phyloP scores from a whole-genome alignment of 1,284 basidiomycete genomes.

The Stygiomarasmius scandens region DNA sequence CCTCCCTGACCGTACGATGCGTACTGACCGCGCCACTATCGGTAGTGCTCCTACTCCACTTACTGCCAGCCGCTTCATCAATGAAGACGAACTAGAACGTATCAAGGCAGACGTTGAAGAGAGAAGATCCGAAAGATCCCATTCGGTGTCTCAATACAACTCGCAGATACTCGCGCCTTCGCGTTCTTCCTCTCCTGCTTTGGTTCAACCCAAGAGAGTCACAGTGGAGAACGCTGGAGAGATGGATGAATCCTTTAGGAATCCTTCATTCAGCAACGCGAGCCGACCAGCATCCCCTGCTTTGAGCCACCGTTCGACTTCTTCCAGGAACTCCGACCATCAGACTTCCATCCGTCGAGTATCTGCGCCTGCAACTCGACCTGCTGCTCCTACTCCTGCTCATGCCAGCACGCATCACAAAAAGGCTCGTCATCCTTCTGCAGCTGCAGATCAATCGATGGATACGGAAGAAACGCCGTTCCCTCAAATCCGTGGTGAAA shows the following conservation, averaged over 20 bases:
- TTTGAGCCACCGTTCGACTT: background rate
- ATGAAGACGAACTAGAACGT: slow-evolving; percentile 51
- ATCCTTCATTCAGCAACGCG: background rate
- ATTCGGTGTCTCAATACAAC: slow-evolving; percentile 14
- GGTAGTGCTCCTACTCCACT: slow-evolving; percentile 29
- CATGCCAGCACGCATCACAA: slow-evolving; percentile 25
- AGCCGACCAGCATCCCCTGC: slow-evolving; percentile 12
- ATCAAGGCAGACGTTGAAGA: slow-evolving; percentile 63
- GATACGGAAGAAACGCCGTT: slow-evolving; percentile 66
- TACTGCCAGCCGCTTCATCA: slow-evolving; percentile 40
- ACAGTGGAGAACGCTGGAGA: slow-evolving; percentile 1
- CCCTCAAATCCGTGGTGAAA: slow-evolving; percentile 77
- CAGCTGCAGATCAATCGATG: slow-evolving; percentile 16
- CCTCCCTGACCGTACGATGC: slow-evolving; percentile 41
- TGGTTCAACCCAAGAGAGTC: background rate
- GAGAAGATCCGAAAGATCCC: slow-evolving; percentile 36
- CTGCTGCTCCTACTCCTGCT: slow-evolving; percentile 36
- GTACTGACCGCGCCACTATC: slow-evolving; percentile 49
- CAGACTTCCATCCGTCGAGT: background rate
- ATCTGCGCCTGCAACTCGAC: slow-evolving; percentile 23
- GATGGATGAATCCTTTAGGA: slow-evolving; percentile 3
- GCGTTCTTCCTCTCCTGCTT: slow-evolving; percentile 14
- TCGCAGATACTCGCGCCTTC: slow-evolving; percentile 12
- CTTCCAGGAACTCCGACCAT: background rate
- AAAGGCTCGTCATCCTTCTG: too few relatives aligned